Percentiles rank a stretch among this genome's conserved stretches.
phyloP scores from a whole-genome alignment of 2,329 filamentous ascomycete genomes.

The Periconia macrospinosa region DNA sequence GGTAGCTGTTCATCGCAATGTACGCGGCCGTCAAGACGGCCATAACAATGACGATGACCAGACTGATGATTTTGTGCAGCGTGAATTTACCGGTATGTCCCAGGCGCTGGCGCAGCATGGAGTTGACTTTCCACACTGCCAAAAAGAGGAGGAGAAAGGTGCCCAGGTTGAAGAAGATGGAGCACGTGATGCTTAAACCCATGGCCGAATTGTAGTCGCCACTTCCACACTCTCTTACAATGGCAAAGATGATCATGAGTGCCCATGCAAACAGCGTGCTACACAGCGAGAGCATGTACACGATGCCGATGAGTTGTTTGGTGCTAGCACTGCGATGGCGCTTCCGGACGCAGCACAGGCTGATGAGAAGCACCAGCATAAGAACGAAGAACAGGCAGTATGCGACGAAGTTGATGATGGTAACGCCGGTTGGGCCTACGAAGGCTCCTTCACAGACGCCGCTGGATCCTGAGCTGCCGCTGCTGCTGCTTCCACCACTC shows the following conservation, averaged over 20 bases:
- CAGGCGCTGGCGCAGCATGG: constrained; percentile 22
- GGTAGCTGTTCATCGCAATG: constrained; percentile 18
- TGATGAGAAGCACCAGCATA: constrained; percentile 19
- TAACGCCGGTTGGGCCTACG: background rate
- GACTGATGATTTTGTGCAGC: constrained; percentile 13
- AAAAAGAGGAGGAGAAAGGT: constrained; percentile 26
- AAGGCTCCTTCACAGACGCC: constrained; percentile 21
- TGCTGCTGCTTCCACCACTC: constrained; percentile 1
- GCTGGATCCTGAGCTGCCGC: background rate
- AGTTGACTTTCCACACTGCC: constrained; percentile 27
- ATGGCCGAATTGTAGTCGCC: background rate
- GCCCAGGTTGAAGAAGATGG: constrained; percentile 21
- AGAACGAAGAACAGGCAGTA: constrained; percentile 20
- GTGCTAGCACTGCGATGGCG: constrained; percentile 12
- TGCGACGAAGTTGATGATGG: constrained; percentile 16
- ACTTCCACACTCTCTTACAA: constrained; percentile 18
- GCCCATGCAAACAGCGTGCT: constrained; percentile 15
- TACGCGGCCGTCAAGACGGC: constrained; percentile 15
- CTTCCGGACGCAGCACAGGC: constrained; percentile 19
- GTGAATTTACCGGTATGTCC: constrained; percentile 1
- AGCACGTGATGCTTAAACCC: constrained; percentile 15
- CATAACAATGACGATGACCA: constrained; percentile 21
- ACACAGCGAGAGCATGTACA: constrained; percentile 16
- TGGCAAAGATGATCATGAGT: constrained; percentile 11
- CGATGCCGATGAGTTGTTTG: constrained; percentile 22